Percentiles rank a stretch among this genome's conserved stretches.
phyloP scores from a whole-genome alignment of 2,329 filamentous ascomycete genomes.

The Colletotrichum eleusines region DNA sequence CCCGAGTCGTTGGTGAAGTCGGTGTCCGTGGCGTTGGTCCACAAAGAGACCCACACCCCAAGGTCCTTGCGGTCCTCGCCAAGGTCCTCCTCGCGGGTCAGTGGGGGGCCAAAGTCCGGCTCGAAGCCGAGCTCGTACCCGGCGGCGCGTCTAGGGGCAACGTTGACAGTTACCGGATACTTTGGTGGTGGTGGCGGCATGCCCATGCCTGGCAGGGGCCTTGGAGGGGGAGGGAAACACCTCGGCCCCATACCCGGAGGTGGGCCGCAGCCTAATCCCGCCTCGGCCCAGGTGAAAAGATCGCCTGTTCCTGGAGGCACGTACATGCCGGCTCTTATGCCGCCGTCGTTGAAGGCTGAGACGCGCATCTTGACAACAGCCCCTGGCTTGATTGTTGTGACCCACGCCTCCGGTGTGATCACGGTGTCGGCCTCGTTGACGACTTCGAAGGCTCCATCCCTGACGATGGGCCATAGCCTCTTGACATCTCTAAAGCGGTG shows the following conservation, averaged over 20 bases:
- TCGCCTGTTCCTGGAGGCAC: background rate
- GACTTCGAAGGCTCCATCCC: conserved; percentile 28
- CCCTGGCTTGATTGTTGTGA: conserved; percentile 30
- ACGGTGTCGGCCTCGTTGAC: conserved; percentile 14
- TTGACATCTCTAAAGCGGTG: conserved; percentile 20
- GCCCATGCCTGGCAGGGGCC: background rate
- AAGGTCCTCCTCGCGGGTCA: conserved; percentile 25
- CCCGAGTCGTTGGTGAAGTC: conserved; percentile 23
- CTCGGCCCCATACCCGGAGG: background rate
- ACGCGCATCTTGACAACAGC: conserved; percentile 27
- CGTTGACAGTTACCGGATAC: background rate
- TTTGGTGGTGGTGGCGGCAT: background rate
- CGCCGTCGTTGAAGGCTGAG: conserved; percentile 29
- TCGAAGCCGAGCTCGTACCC: conserved; percentile 16
- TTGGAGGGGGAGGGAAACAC: background rate
- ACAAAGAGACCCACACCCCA: conserved; percentile 23
- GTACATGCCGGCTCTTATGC: background rate
- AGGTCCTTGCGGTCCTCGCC: conserved; percentile 23
- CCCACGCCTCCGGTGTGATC: conserved; percentile 28
- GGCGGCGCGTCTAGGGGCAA: background rate
- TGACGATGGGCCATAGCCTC: conserved; percentile 28
- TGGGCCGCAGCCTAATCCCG: background rate
- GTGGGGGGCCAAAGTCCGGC: conserved; percentile 13
- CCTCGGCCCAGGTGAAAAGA: conserved; percentile 20
- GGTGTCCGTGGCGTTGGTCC: conserved; percentile 33